These are phyloP conservation scores for Toxoplasma gondii DNA, from an alignment of 169 alveolate species.

Conservation along the genomic window DNA sequence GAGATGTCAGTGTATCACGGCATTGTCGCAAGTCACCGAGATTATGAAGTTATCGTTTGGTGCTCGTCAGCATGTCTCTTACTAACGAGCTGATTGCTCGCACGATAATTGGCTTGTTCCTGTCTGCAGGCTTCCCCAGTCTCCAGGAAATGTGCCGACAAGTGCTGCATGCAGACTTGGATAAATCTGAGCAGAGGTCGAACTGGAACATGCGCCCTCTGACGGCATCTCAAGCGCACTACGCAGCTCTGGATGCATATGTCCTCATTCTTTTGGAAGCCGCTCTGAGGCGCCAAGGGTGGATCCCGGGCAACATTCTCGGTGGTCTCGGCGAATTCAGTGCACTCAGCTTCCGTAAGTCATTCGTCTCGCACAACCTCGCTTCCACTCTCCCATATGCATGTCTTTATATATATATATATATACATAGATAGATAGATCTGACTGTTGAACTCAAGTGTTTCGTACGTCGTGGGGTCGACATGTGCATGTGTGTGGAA, in stretches of 20 bases:
- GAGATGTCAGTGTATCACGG: too few relatives aligned
- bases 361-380: neutral
- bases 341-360: neutral
- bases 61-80: too few relatives aligned
- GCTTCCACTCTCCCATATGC: neutral
- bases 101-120: too few relatives aligned
- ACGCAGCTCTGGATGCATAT: slow-evolving; percentile 88
- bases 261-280: slow-evolving; percentile 72
- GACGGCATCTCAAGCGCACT: slow-evolving; percentile 80
- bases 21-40: too few relatives aligned
- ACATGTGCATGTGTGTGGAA: too few relatives aligned
- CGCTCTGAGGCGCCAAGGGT: slow-evolving; percentile 17
- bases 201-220: slow-evolving; percentile 91
- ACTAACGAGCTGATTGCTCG: too few relatives aligned
- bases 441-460: too few relatives aligned
- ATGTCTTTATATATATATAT: too few relatives aligned
- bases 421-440: neutral
- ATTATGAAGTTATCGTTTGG: too few relatives aligned
- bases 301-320: neutral
- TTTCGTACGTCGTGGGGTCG: too few relatives aligned
- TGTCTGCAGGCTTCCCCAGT: slow-evolving; percentile 64
- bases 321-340: slow-evolving; percentile 28
- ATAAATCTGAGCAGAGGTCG: slow-evolving; percentile 85
- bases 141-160: slow-evolving; percentile 77
- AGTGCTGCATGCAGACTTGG: slow-evolving; percentile 76